Evolutionary conservation across 805 yeast genomes (phyloP).

Genomic region (Cyberlindnera maclurae): DNA sequence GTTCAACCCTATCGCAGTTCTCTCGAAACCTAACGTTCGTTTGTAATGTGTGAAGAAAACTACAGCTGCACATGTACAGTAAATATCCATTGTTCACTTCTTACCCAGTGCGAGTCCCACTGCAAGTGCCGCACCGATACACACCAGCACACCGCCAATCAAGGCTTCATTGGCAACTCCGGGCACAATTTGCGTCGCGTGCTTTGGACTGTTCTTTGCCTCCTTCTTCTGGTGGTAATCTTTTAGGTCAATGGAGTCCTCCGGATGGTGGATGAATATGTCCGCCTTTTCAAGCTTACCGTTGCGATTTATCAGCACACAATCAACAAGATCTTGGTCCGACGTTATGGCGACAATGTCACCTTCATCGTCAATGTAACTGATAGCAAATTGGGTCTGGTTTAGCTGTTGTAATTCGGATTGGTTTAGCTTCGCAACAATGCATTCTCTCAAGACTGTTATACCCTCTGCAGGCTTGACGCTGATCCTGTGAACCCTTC

Average conservation of each 20-base stretch:
- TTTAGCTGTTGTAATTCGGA: constrained; percentile 32
- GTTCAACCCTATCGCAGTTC: no score
- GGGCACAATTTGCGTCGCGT: constrained; percentile 27
- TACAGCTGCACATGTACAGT: background rate
- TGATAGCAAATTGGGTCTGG: constrained; percentile 47
- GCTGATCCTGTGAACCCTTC: constrained; percentile 65
- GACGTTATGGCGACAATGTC: constrained; percentile 74
- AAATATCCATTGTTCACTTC: constrained; percentile 11
- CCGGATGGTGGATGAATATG: constrained; percentile 62
- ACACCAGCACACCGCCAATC: constrained; percentile 56
- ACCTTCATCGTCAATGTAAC: constrained; percentile 79
- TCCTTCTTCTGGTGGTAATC: constrained; percentile 18
- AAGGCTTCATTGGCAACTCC: constrained; percentile 57
- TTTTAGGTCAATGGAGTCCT: constrained; percentile 31
- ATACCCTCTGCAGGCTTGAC: constrained; percentile 52
- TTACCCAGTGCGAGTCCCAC: constrained; percentile 49
- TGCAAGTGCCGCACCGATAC: constrained; percentile 51
- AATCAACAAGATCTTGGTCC: constrained; percentile 66
- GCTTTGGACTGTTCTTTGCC: constrained; percentile 1
- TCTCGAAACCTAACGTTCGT: no score
- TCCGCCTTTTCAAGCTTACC: constrained; percentile 58
- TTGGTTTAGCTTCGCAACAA: constrained; percentile 31
- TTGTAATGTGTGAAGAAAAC: background rate
- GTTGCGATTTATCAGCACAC: constrained; percentile 49
- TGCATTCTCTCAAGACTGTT: constrained; percentile 34